phyloP scores from a whole-genome alignment of 768 basidiomycete species.

The Asterophora lycoperdoides region DNA sequence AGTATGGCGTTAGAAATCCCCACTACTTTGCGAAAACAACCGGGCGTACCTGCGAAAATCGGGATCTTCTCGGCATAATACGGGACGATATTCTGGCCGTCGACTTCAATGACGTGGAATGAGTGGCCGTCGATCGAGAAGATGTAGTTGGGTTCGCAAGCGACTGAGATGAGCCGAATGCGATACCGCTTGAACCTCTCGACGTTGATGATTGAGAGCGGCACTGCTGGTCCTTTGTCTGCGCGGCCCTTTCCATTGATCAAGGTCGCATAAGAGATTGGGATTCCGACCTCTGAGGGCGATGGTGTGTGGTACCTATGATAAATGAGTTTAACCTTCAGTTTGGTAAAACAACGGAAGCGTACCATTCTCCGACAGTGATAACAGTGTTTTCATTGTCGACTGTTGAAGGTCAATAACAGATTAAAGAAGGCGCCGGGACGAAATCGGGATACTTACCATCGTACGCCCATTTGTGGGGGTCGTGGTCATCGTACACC shows the following conservation, averaged over 20 bases:
- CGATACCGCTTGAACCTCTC: constrained; percentile 30
- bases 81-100: constrained; percentile 38
- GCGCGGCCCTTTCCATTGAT: no score
- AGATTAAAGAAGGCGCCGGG: no score
- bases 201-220: constrained; percentile 35
- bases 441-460: no score
- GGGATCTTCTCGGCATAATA: constrained; percentile 38
- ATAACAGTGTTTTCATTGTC: constrained; percentile 39
- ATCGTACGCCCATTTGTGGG: no score
- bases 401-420: no score
- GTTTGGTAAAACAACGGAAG: no score
- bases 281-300: no score
- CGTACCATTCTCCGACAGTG: constrained; percentile 35
- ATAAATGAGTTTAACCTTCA: no score
- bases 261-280: constrained; percentile 12
- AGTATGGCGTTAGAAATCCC: no score
- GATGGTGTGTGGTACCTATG: background rate
- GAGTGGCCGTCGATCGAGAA: constrained; percentile 43
- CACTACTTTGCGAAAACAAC: no score
- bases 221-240: no score
- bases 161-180: no score
- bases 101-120: constrained; percentile 42
- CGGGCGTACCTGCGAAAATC: constrained; percentile 30
- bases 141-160: constrained; percentile 32
- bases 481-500: constrained; percentile 35